Evolutionary conservation across 163 green algal genomes (phyloP), one percentile per base, ranked within the genome.

Genomic region (Picocystis sp.): DNA sequence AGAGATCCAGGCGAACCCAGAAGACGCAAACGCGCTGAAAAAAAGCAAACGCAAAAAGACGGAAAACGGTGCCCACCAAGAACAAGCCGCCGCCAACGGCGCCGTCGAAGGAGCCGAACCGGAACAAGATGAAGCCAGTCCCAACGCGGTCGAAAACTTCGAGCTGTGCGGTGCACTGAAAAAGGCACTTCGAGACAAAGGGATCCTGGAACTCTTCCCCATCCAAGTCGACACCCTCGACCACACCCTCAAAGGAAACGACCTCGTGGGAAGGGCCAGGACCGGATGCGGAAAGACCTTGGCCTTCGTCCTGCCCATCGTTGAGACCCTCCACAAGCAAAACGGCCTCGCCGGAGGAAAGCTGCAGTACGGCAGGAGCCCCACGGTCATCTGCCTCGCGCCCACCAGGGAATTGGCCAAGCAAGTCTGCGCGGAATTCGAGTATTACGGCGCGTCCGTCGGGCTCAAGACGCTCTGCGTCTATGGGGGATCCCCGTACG

Each of bases 241-340:
- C 24, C 51, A 64, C 24, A 70, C 62, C 11, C 44, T 94, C 9
- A 72, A 72, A 10, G 89, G 89, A 11, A 71, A 70, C 13, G 90
- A 99, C 56, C 56, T 99, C 22, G 79, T 97, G 2, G 91, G 82
- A 10, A 66, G 90, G n/a, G 86, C 88, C 15, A 70, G 80, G 24
- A 99, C 91, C 13, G 91, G 91, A 3, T 88, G 77, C 58, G 91
- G 91, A 59, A 99, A 99, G 70, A 99, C 91, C 15, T 76, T 97
- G 10, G 90, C 84, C 2, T 99, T 99, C 68, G 80, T 90, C 50
- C 74, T 99, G 29, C 91, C 91, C 17, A 87, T 98, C 50, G 70
- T 99, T 33, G 79, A 98, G 65, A 51, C 54, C 15, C 69, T 97
- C 22, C 58, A 75, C 10, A 24, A 60, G 19, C 19, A 46, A 10